A percentile compares a stretch with the other conserved stretches of the same genome.
These are phyloP conservation scores for Cruciata laevipes DNA, from an alignment of 257 asterid genomes.

Conservation along the genomic window DNA sequence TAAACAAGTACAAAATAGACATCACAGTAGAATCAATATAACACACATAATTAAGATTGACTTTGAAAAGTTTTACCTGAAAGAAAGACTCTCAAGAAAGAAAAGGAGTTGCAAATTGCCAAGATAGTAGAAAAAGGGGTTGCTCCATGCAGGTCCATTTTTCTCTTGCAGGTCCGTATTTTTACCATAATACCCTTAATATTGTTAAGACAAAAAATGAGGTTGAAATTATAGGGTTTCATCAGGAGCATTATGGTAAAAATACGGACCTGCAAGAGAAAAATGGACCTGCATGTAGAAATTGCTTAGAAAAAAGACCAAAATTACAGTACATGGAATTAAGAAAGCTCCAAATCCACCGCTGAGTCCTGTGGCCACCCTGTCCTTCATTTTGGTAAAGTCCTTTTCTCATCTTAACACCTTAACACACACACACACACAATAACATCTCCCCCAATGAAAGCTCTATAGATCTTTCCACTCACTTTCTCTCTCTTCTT, in stretches of 20 bases:
- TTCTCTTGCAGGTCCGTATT: too few relatives aligned
- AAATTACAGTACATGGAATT: slow-evolving; percentile 28
- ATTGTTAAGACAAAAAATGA: too few relatives aligned
- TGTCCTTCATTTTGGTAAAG: slow-evolving; percentile 50
- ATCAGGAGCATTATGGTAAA: too few relatives aligned
- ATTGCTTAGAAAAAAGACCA: slow-evolving; percentile 4
- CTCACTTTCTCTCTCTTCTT: slow-evolving; percentile 10
- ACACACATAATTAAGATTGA: background rate
- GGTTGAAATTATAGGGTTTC: too few relatives aligned
- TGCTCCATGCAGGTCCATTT: too few relatives aligned
- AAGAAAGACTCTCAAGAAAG: background rate
- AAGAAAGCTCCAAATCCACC: slow-evolving; percentile 71
- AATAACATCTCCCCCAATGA: slow-evolving; percentile 10
- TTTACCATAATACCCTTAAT: too few relatives aligned
- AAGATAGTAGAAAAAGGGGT: too few relatives aligned
- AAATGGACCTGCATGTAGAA: too few relatives aligned
- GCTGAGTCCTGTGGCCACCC: slow-evolving; percentile 57
- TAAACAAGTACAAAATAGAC: background rate
- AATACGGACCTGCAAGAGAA: too few relatives aligned
- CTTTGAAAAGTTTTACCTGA: background rate
- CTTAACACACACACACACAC: slow-evolving; percentile 32
- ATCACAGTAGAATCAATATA: background rate
- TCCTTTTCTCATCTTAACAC: slow-evolving; percentile 65
- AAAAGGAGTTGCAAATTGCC: background rate
- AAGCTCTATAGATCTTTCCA: slow-evolving; percentile 45